Conservation (phyloP, 116 monocot genomes). For the Dioscorea cayenensis region DNA sequence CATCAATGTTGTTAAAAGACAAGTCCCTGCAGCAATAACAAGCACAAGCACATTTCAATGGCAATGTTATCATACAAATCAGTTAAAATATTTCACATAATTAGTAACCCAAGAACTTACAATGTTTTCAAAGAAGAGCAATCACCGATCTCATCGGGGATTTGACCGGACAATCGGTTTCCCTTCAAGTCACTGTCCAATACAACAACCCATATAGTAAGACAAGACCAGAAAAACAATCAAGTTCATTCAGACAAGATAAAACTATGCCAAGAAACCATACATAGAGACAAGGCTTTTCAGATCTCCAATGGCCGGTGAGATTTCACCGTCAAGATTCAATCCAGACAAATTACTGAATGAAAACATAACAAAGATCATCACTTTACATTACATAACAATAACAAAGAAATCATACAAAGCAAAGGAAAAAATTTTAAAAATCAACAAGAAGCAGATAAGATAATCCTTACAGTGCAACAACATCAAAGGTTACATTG, state of each 20-base stretch:
- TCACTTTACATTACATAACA: not conserved
- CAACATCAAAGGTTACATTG: constrained; percentile 73
- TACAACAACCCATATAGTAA: not conserved
- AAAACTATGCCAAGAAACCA: not conserved
- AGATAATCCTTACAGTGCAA: constrained; percentile 57
- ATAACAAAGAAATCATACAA: not conserved
- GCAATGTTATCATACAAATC: no score
- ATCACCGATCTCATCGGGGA: constrained; percentile 97
- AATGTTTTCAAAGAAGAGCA: constrained; percentile 54
- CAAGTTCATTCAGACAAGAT: not conserved
- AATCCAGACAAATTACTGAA: constrained; percentile 81
- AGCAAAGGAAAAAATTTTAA: not conserved
- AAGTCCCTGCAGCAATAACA: constrained; percentile 48
- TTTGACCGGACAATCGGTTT: constrained; percentile 75
- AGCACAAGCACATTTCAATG: not conserved
- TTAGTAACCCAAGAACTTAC: constrained; percentile 25
- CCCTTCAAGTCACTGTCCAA: constrained; percentile 59
- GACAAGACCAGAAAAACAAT: not conserved
- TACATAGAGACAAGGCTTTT: constrained; percentile 66
- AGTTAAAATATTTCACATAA: no score
- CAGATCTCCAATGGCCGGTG: constrained; percentile 71
- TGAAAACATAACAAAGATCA: not conserved
- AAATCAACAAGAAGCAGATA: not conserved
- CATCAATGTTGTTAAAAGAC: constrained; percentile 77
- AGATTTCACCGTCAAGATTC: constrained; percentile 84